Evolutionary conservation across 2,329 filamentous ascomycete genomes (phyloP).

Genomic region (Thermochaetoides dissita): DNA sequence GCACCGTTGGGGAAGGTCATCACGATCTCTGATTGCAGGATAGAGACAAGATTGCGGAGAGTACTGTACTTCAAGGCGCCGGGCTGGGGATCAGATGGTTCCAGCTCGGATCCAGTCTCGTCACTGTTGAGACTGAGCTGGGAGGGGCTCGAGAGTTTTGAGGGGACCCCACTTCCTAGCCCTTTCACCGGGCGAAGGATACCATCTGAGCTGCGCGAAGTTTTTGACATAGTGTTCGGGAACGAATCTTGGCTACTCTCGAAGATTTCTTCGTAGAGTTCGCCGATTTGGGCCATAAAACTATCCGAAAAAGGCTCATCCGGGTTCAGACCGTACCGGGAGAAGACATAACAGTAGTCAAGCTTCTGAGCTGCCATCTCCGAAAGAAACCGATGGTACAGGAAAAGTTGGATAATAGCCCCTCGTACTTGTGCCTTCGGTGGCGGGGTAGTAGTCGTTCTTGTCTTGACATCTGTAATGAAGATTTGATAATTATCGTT

Average conservation of each 20-base stretch:
- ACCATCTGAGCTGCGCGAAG: too few species aligned
- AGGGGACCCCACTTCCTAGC: too few species aligned
- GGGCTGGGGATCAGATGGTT: constrained; percentile 6
- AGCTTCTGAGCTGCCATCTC: constrained; percentile 58
- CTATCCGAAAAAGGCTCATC: constrained; percentile 58
- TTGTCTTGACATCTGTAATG: constrained; percentile 79
- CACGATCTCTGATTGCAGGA: constrained; percentile 33
- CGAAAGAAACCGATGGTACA: constrained; percentile 78
- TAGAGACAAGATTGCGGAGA: constrained; percentile 31
- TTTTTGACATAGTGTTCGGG: too few species aligned
- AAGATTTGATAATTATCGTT: constrained; percentile 35
- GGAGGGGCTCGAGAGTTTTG: constrained; percentile 8
- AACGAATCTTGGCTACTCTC: too few species aligned
- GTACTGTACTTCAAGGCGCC: constrained; percentile 32
- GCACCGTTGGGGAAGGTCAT: constrained; percentile 39
- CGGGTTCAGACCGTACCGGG: constrained; percentile 55
- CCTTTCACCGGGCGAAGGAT: too few species aligned
- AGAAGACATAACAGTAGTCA: constrained; percentile 53
- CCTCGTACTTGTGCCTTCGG: constrained; percentile 53
- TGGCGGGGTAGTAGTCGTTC: constrained; percentile 50
- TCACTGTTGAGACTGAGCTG: not conserved
- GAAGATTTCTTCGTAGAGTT: constrained; percentile 52
- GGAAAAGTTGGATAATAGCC: constrained; percentile 72
- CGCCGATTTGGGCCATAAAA: constrained; percentile 63
- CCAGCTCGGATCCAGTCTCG: too few species aligned